Evolutionary conservation across 148 eudicot genomes (phyloP).

Genomic region (Fallopia convolvulus): DNA sequence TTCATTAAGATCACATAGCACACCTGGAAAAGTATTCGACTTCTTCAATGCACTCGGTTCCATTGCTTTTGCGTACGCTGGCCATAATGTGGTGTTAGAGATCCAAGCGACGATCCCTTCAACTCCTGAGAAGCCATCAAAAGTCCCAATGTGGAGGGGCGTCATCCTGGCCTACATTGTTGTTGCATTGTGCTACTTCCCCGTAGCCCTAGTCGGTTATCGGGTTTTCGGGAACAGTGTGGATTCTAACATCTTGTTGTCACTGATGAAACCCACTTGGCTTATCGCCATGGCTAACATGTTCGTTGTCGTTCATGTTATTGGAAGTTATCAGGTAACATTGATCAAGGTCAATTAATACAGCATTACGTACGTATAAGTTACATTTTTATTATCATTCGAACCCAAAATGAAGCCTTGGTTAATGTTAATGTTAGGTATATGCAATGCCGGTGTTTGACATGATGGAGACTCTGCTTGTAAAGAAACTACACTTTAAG

Average conservation of each 20-base stretch:
- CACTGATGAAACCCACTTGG: neutral
- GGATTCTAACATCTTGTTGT: neutral
- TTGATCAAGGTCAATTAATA: neutral
- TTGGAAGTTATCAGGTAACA: constrained; percentile 5
- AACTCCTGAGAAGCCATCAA: neutral
- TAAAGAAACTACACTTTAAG: neutral
- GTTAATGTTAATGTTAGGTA: neutral
- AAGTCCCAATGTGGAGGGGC: constrained; percentile 3
- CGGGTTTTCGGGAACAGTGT: neutral
- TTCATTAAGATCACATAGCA: neutral
- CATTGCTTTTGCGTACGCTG: neutral
- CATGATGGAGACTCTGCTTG: constrained; percentile 5
- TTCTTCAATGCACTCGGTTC: neutral
- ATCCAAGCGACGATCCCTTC: constrained; percentile 8
- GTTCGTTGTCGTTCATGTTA: constrained; percentile 2
- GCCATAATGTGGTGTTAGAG: neutral
- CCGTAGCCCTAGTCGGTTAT: neutral
- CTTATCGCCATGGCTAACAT: constrained; percentile 6
- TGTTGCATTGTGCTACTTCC: constrained; percentile 1
- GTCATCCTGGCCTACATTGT: neutral
- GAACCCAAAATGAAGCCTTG: too few relatives aligned
- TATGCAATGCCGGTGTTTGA: constrained; percentile 10
- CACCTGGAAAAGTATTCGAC: neutral
- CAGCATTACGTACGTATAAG: too few relatives aligned
- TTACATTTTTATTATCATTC: too few relatives aligned